Percentiles rank a stretch among this genome's conserved stretches.
These are phyloP conservation scores for Xylariaceae sp. DNA, from an alignment of 2,329 filamentous ascomycete genomes.

Conservation along the genomic window DNA sequence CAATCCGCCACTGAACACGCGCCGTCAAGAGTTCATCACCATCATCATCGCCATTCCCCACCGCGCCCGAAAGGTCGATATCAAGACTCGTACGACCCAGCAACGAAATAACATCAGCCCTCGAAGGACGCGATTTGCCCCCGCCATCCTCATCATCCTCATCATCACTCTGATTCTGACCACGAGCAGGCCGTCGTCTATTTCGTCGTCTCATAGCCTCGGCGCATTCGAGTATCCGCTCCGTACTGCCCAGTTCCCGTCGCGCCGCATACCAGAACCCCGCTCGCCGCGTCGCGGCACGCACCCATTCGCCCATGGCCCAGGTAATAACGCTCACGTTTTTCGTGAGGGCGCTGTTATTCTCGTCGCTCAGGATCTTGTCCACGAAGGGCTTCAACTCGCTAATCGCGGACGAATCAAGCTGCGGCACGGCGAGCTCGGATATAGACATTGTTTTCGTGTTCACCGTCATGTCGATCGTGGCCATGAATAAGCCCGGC, in stretches of 20 bases:
- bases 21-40: slow-evolving; percentile 38
- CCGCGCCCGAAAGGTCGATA: slow-evolving; percentile 36
- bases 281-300: slow-evolving; percentile 55
- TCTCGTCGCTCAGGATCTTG: slow-evolving; percentile 35
- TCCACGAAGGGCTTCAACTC: slow-evolving; percentile 55
- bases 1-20: slow-evolving; percentile 57
- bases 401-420: slow-evolving; percentile 53
- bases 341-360: slow-evolving; percentile 43
- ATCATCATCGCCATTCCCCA: slow-evolving; percentile 26
- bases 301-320: slow-evolving; percentile 65
- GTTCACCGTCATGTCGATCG: slow-evolving; percentile 54
- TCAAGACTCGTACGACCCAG: slow-evolving; percentile 49
- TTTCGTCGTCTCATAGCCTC: slow-evolving; percentile 27
- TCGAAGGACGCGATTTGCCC: slow-evolving; percentile 25
- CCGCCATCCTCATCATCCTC: slow-evolving; percentile 6
- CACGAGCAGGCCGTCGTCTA: slow-evolving; percentile 5
- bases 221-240: slow-evolving; percentile 31
- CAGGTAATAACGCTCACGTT: slow-evolving; percentile 59
- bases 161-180: slow-evolving; percentile 18
- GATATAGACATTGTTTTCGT: slow-evolving; percentile 47
- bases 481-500: slow-evolving; percentile 52
- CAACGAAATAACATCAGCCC: slow-evolving; percentile 47
- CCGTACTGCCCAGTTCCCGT: slow-evolving; percentile 38
- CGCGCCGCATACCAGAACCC: slow-evolving; percentile 57
- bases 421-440: slow-evolving; percentile 46